Percentiles rank a stretch among this genome's conserved stretches.
phyloP scores from a whole-genome alignment of 2,329 filamentous ascomycete species.

The Hypoxylon sp. region DNA sequence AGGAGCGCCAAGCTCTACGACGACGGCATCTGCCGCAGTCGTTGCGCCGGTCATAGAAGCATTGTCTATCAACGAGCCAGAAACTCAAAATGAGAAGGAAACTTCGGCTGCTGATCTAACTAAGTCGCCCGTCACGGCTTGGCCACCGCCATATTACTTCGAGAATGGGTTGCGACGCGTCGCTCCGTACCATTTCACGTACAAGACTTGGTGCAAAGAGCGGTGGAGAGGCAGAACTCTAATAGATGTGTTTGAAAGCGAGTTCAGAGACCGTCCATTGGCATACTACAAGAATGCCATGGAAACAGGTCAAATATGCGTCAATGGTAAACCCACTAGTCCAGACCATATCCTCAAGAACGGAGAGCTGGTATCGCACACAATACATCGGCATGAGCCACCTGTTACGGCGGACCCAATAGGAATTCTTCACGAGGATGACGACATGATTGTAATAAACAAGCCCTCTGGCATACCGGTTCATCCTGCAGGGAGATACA shows the following conservation, averaged over 20 bases:
- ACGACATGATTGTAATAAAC: slow-evolving; percentile 95
- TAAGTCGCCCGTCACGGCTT: slow-evolving; percentile 57
- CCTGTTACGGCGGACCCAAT: slow-evolving; percentile 88
- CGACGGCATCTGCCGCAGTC: slow-evolving; percentile 19
- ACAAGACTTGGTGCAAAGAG: slow-evolving; percentile 95
- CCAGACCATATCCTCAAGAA: slow-evolving; percentile 83
- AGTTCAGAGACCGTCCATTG: slow-evolving; percentile 89
- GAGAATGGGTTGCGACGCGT: slow-evolving; percentile 88
- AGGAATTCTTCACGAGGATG: slow-evolving; percentile 88
- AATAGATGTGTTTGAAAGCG: slow-evolving; percentile 88
- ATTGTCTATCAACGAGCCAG: slow-evolving; percentile 32
- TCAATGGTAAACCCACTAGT: slow-evolving; percentile 81
- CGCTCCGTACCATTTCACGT: slow-evolving; percentile 90
- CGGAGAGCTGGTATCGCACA: slow-evolving; percentile 92
- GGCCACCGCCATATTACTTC: slow-evolving; percentile 81
- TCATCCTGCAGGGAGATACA: slow-evolving; percentile 94
- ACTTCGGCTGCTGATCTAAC: slow-evolving; percentile 48
- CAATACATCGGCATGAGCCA: slow-evolving; percentile 94
- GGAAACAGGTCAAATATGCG: slow-evolving; percentile 79
- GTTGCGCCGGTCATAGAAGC: slow-evolving; percentile 37
- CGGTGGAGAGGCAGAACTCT: slow-evolving; percentile 88
- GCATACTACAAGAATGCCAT: slow-evolving; percentile 93
- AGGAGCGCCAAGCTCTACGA: slow-evolving; percentile 28
- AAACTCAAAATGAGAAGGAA: slow-evolving; percentile 31
- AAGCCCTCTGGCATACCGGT: slow-evolving; percentile 97